These are phyloP conservation scores for Microdochium nivale DNA, from an alignment of 2,329 filamentous ascomycete species.

Conservation along the genomic window DNA sequence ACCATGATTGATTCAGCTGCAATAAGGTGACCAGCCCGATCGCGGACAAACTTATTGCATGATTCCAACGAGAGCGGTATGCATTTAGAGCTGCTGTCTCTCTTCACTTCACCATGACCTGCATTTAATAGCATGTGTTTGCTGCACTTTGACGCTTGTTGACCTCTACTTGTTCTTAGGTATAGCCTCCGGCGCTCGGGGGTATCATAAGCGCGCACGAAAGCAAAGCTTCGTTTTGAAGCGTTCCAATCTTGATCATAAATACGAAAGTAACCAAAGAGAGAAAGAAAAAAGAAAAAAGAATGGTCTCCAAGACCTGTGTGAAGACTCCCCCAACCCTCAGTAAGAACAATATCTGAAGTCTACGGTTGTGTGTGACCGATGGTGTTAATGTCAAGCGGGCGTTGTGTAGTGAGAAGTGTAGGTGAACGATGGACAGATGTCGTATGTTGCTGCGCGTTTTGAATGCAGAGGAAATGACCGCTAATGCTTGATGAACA, in stretches of 20 bases:
- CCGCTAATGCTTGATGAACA: not conserved
- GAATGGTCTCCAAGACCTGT: not conserved
- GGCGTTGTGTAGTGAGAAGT: too few species aligned
- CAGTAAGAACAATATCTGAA: not conserved
- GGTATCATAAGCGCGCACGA: not conserved
- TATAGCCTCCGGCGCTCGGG: not conserved
- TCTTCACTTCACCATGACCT: too few species aligned
- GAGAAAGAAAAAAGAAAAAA: not conserved
- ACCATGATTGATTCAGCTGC: too few species aligned
- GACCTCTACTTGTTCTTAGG: not conserved
- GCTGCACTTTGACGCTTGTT: not conserved
- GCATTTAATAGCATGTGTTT: too few species aligned
- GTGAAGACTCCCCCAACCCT: not conserved
- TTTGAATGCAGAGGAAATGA: not conserved
- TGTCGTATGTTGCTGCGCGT: too few species aligned
- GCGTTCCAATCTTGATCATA: not conserved
- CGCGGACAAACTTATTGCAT: too few species aligned
- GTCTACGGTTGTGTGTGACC: too few species aligned
- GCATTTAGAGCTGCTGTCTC: too few species aligned
- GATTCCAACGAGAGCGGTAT: too few species aligned
- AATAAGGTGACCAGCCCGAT: too few species aligned
- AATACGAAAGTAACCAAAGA: not conserved
- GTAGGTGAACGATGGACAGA: too few species aligned
- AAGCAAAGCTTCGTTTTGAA: not conserved
- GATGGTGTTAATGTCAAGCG: too few species aligned